Conservation (phyloP, 2,329 filamentous ascomycete species). For the Lachnellula hyalina region DNA sequence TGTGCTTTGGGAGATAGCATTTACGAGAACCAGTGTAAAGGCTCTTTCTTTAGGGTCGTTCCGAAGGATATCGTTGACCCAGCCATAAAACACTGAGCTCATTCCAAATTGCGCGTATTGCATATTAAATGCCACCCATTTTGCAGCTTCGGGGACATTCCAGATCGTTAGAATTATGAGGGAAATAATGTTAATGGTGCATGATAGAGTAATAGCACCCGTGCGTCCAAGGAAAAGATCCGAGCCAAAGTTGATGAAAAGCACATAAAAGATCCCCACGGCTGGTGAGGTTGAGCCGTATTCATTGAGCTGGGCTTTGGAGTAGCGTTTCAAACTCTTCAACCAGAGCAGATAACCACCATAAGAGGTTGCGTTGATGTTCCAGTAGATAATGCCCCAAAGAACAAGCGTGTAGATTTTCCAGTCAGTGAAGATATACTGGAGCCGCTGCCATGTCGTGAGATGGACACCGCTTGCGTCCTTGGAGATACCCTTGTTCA, state of each 20-base stretch:
- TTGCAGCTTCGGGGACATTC: conserved; percentile 48
- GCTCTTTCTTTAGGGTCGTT: conserved; percentile 36
- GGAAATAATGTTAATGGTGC: conserved; percentile 46
- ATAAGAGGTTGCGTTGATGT: conserved; percentile 42
- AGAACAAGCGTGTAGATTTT: conserved; percentile 47
- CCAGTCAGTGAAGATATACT: conserved; percentile 36
- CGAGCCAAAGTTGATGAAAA: conserved; percentile 49
- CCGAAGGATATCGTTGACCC: conserved; percentile 41
- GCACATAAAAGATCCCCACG: conserved; percentile 51
- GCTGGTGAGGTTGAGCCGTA: conserved; percentile 47
- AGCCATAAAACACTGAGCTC: conserved; percentile 42
- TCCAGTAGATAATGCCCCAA: conserved; percentile 53
- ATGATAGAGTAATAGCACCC: conserved; percentile 49
- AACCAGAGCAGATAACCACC: conserved; percentile 53
- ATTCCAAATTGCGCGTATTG: conserved; percentile 40
- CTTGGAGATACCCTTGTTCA: conserved; percentile 44
- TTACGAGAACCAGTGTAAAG: conserved; percentile 39
- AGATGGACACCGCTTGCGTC: conserved; percentile 43
- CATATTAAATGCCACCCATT: conserved; percentile 48
- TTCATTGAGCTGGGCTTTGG: conserved; percentile 43
- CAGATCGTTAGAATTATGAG: conserved; percentile 49
- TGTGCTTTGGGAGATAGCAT: conserved; percentile 40
- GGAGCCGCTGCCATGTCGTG: conserved; percentile 38
- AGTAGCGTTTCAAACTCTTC: conserved; percentile 47
- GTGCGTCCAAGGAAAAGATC: conserved; percentile 48